Evolutionary conservation across 192 early-diverging fungal genomes (phyloP), one percentile per base, ranked within the genome.

Genomic region (Podila epicladia): DNA sequence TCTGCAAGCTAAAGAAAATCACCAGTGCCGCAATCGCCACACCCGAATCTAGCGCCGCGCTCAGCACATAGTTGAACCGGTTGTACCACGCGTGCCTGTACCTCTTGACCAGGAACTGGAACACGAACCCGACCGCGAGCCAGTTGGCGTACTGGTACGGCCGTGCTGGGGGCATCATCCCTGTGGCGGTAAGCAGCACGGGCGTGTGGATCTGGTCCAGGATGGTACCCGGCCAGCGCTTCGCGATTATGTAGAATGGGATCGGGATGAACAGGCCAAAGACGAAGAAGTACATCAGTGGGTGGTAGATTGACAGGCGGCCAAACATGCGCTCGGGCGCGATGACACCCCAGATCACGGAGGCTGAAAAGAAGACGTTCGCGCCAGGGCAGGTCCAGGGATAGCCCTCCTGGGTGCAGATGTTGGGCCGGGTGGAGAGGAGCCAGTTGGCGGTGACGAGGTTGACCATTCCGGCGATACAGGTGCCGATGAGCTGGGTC

Each of bases 61-160:
- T 88, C 7, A 92, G 51, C 24, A 94, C 83, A 75, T 93, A 94
- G 72, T 93, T 94, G 82, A 92, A 92, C 37, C 85, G 85, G 11
- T 74, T 65, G 69, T 85, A 92, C 90, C 90, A 90, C 1, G 64
- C 57, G 17, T 73, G 62, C 48, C 70, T 59, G 62, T 89, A 84
- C 64, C 83, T 79, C 64, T 82, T 80, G 5, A 89, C 45, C 37
- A 71, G 82, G 62, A 73, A 90, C 78, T 90, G 86, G 64, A 87
- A 89, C 13, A 91, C 31, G 62, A 87, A 91, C 9, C 87, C 83
- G 22, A 87, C 61, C 13, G 33, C 50, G 0, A 82, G 58, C 87
- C 87, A 88, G 13, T 74, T 82, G 66, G 77, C 89, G 37, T 80
- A 86, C 48, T 88, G 85, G 72, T 83, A 71, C 17, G 86, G 83